These are phyloP conservation scores for Penicillium brevicompactum DNA, from an alignment of 2,329 filamentous ascomycete genomes.

Conservation along the genomic window DNA sequence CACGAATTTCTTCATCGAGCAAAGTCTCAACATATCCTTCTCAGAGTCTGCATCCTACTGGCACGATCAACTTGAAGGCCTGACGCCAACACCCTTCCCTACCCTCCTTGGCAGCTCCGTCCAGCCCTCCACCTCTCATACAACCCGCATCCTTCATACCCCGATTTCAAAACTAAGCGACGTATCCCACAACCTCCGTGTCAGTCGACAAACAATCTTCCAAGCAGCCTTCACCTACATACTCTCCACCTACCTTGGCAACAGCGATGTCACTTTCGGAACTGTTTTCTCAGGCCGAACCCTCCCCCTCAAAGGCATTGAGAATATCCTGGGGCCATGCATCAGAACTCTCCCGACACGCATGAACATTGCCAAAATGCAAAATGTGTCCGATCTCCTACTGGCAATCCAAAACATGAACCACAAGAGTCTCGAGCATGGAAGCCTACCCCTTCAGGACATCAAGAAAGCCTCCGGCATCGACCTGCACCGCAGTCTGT, in stretches of 20 bases:
- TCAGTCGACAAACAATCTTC: conserved; percentile 72
- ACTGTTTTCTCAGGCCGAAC: conserved; percentile 81
- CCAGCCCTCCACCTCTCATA: conserved; percentile 28
- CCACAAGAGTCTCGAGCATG: conserved; percentile 65
- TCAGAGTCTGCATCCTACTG: conserved; percentile 64
- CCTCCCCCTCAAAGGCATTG: conserved; percentile 68
- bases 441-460: conserved; percentile 64
- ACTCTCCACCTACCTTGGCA: conserved; percentile 65
- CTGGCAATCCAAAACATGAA: conserved; percentile 66
- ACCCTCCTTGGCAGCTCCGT: conserved; percentile 53
- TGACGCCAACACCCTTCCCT: conserved; percentile 59
- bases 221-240: conserved; percentile 71
- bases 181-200: conserved; percentile 44
- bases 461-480: conserved; percentile 65
- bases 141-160: conserved; percentile 36
- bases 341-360: conserved; percentile 74
- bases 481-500: conserved; percentile 59
- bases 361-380: conserved; percentile 57
- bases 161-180: conserved; percentile 37
- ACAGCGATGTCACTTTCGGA: conserved; percentile 70
- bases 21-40: conserved; percentile 32
- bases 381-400: conserved; percentile 63
- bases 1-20: conserved; percentile 50
- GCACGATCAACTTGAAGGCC: conserved; percentile 64
- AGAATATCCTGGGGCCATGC: conserved; percentile 76